Conservation (phyloP, 1,284 basidiomycete species). For the Malassezia globosa region DNA sequence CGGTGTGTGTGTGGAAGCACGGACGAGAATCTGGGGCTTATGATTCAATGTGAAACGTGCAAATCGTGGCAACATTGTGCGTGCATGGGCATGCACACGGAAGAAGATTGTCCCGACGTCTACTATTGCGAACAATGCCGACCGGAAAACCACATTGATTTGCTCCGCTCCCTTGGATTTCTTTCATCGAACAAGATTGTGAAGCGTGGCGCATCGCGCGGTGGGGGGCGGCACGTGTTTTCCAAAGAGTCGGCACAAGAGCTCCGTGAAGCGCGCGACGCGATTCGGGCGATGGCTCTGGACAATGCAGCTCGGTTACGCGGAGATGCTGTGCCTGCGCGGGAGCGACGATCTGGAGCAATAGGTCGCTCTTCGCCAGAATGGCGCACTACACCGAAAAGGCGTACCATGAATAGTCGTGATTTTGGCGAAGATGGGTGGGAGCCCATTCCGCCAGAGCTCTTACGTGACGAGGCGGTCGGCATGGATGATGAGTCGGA, state of each 20-base stretch:
- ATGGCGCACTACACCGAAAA: conserved; percentile 21
- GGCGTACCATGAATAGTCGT: conserved; percentile 82
- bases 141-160: conserved; percentile 63
- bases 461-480: conserved; percentile 50
- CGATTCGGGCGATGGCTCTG: conserved; percentile 32
- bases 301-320: conserved; percentile 37
- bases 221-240: background rate
- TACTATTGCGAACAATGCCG: conserved; percentile 88
- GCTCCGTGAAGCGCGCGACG: conserved; percentile 42
- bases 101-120: conserved; percentile 55
- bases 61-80: conserved; percentile 96
- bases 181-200: conserved; percentile 21
- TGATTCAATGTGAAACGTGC: conserved; percentile 95
- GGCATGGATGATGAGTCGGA: conserved; percentile 42
- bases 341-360: conserved; percentile 8
- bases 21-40: conserved; percentile 59
- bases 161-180: conserved; percentile 37
- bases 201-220: conserved; percentile 30
- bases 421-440: conserved; percentile 84
- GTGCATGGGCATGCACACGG: conserved; percentile 84
- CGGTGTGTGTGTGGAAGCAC: conserved; percentile 80
- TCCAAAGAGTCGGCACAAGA: conserved; percentile 30
- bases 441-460: conserved; percentile 55
- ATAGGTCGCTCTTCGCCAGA: background rate
- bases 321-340: conserved; percentile 14